Conservation (phyloP, 805 yeast species). For the Metschnikowia matae region DNA sequence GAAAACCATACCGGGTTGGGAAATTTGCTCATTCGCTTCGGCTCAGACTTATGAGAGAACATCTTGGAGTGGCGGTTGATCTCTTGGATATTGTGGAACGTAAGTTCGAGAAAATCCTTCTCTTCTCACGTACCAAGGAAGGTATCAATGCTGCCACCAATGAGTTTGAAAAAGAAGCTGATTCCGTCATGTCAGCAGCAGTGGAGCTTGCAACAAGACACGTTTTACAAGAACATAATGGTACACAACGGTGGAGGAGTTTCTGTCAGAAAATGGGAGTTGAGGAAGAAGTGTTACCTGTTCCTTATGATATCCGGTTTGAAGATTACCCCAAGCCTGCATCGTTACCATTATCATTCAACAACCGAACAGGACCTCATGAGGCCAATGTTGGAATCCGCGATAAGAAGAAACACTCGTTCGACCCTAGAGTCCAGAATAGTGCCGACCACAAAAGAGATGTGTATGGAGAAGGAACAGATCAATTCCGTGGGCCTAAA, state of each 20-base stretch:
- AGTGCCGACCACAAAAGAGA: slow-evolving; percentile 63
- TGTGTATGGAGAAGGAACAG: slow-evolving; percentile 73
- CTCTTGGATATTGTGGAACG: slow-evolving; percentile 76
- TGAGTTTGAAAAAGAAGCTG: slow-evolving; percentile 31
- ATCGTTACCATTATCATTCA: slow-evolving; percentile 59
- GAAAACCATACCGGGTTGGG: slow-evolving; percentile 74
- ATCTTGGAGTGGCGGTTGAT: slow-evolving; percentile 90
- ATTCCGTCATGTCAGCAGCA: slow-evolving; percentile 53
- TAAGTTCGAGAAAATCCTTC: slow-evolving; percentile 50
- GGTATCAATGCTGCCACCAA: slow-evolving; percentile 47
- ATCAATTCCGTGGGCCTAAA: slow-evolving; percentile 48
- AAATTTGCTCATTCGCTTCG: slow-evolving; percentile 86
- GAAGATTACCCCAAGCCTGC: slow-evolving; percentile 28
- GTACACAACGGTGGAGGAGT: slow-evolving; percentile 46
- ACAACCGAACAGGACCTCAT: slow-evolving; percentile 72
- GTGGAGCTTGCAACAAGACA: slow-evolving; percentile 73
- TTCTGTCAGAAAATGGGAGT: slow-evolving; percentile 19
- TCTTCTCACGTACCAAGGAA: slow-evolving; percentile 36
- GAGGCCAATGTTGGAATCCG: slow-evolving; percentile 80
- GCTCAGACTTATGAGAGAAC: slow-evolving; percentile 93
- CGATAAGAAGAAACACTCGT: slow-evolving; percentile 74
- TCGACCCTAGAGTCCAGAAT: slow-evolving; percentile 75
- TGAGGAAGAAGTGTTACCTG: slow-evolving; percentile 7
- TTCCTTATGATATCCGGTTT: slow-evolving; percentile 24
- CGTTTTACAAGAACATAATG: slow-evolving; percentile 48